These are phyloP conservation scores for Colletotrichum sp. DNA, from an alignment of 2,329 filamentous ascomycete species.

Conservation along the genomic window DNA sequence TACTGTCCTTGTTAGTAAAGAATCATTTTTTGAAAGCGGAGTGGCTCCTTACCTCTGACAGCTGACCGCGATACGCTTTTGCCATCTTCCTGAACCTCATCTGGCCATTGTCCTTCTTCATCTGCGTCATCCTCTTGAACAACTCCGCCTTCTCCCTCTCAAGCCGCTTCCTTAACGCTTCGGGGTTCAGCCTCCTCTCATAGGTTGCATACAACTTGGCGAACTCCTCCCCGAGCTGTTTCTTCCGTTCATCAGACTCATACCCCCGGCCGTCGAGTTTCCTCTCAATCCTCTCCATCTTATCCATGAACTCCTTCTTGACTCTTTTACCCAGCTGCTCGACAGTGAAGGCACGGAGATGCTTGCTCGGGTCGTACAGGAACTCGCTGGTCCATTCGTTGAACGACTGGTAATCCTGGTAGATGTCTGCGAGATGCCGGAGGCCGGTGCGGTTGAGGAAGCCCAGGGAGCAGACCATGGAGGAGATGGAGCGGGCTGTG, in stretches of 20 bases:
- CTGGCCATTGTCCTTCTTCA: neutral
- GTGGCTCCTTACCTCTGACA: neutral
- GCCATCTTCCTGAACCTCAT: constrained; percentile 7
- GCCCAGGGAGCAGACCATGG: constrained; percentile 23
- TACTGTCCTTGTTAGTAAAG: neutral
- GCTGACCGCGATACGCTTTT: neutral
- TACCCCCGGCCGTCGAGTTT: neutral
- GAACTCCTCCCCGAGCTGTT: neutral
- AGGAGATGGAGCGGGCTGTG: constrained; percentile 37
- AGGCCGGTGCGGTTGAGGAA: constrained; percentile 18
- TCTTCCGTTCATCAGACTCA: neutral
- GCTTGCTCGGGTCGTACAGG: neutral
- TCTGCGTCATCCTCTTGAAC: neutral
- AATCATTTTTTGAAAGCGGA: fast-evolving
- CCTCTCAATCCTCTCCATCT: neutral
- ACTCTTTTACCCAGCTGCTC: neutral
- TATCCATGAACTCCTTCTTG: constrained; percentile 3
- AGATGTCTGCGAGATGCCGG: constrained; percentile 3
- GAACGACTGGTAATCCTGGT: constrained; percentile 19
- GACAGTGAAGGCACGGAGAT: neutral
- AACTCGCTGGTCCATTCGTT: neutral
- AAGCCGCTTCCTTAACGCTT: neutral
- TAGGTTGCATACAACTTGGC: neutral
- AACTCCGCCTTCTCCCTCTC: neutral
- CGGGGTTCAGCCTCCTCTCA: neutral